Percentiles rank a stretch among this genome's conserved stretches.
phyloP scores from a whole-genome alignment of 2,329 filamentous ascomycete genomes.

The Colletotrichum kahawae region DNA sequence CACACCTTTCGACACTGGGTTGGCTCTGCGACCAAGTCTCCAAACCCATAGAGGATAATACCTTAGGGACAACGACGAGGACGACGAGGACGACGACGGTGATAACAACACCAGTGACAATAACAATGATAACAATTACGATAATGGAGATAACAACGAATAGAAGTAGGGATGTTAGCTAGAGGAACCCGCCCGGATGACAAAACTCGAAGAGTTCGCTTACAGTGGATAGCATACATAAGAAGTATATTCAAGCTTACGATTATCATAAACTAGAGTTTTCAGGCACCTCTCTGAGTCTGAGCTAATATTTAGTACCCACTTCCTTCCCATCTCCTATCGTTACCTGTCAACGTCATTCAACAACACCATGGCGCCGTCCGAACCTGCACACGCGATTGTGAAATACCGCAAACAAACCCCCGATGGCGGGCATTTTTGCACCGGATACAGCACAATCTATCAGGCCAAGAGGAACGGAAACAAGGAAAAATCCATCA shows the following conservation, averaged over 20 bases:
- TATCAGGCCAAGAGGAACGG: neutral
- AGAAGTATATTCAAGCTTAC: too few species aligned
- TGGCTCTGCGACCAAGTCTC: accelerated
- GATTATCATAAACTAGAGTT: neutral
- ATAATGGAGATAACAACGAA: too few species aligned
- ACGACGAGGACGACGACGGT: too few species aligned
- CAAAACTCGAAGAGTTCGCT: too few species aligned
- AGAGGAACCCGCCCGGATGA: too few species aligned
- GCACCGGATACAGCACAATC: neutral
- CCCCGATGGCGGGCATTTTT: neutral
- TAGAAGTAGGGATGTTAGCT: too few species aligned
- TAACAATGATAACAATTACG: too few species aligned
- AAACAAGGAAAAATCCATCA: neutral
- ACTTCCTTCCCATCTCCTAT: neutral
- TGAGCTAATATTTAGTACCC: neutral
- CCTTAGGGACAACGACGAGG: too few species aligned
- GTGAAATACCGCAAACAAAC: neutral
- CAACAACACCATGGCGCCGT: neutral
- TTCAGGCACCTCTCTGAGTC: neutral
- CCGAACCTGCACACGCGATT: neutral
- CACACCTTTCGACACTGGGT: accelerated
- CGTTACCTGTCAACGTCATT: neutral
- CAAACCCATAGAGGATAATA: too few species aligned
- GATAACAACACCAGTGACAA: too few species aligned
- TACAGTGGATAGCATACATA: too few species aligned